phyloP scores from a whole-genome alignment of 164 flowering plant genomes.

The Aristolochia fimbriata region DNA sequence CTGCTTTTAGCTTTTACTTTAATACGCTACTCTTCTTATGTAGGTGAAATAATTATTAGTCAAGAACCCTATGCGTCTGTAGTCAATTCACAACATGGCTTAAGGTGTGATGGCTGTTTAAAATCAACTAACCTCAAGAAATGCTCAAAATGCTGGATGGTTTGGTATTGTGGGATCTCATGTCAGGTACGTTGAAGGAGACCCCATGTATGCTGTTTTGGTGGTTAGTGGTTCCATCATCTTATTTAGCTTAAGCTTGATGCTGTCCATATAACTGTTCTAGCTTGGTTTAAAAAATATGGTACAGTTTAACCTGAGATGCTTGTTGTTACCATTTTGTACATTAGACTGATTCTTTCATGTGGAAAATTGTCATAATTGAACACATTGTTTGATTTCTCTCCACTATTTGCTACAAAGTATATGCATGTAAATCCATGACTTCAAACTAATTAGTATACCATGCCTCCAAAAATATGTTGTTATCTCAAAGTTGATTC shows the following conservation, averaged over 20 bases:
- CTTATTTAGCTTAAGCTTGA: neutral
- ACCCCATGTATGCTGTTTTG: neutral
- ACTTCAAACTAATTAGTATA: too few relatives aligned
- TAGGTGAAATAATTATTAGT: slow-evolving; percentile 80
- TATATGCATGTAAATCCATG: too few relatives aligned
- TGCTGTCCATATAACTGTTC: neutral
- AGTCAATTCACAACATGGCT: slow-evolving; percentile 26
- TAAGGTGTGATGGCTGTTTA: slow-evolving; percentile 79
- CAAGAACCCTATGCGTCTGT: slow-evolving; percentile 80
- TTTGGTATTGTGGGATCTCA: slow-evolving; percentile 70
- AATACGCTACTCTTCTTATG: slow-evolving; percentile 2
- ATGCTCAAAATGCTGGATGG: slow-evolving; percentile 77
- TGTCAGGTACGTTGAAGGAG: slow-evolving; percentile 62
- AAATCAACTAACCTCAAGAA: slow-evolving; percentile 42
- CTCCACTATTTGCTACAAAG: too few relatives aligned
- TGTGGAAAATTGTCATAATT: neutral
- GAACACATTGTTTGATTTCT: neutral
- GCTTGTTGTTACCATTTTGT: too few relatives aligned
- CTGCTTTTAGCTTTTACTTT: neutral
- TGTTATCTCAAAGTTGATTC: too few relatives aligned
- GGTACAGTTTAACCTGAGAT: neutral
- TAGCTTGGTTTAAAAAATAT: neutral
- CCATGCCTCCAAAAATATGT: too few relatives aligned
- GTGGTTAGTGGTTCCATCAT: neutral
- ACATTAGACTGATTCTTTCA: neutral